Evolutionary conservation across 768 basidiomycete genomes (phyloP), one percentile per base, ranked within the genome.

Genomic region (Mycena indigotica): DNA sequence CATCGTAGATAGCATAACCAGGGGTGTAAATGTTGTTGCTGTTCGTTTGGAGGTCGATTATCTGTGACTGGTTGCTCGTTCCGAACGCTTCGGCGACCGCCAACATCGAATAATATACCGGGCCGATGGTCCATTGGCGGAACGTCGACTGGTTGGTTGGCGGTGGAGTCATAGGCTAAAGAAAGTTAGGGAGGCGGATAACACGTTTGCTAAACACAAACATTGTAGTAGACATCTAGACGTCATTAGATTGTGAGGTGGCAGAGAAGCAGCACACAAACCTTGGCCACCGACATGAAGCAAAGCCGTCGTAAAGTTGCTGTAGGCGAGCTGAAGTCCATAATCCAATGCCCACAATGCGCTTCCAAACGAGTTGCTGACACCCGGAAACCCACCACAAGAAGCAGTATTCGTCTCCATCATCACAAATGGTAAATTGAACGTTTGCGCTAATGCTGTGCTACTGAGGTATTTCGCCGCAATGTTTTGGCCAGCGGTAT

Each of bases 371-470:
- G 79, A 78, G 62, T 88, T 82, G 44, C 80, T 82, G 28, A 88
- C 70, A 0, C 86, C 88, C 4, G 80, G 67, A 65, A 88, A 87
- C 25, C 87, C 87, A 69, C 86, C 86, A 68, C 87, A 88, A 28
- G 82, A 84, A 1, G 85, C 86, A 0, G 84, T 83, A 64, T 88
- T 88, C 13, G 84, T 87, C 70, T 90, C 88, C 60, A 88, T 79
- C 85, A 89, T 87, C 52, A 86, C 63, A 29, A 88, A 69, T 19
- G 77, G 77, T 60, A 82, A 79, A 2, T 71, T 68, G 29, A 72
- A 71, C 0, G 66, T 67, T 53, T 75, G 73, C 1, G 84, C 83
- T 17, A 75, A 75, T 48, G 58, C 59, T 0, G 83, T 76, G 1
- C 83, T 80, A 53, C 74, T 77, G 16, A 84, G 62, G 69, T 89